Base-by-base conservation (phyloP, 495 filamentous ascomycete species). In the Eremomyces bilateralis region DNA sequence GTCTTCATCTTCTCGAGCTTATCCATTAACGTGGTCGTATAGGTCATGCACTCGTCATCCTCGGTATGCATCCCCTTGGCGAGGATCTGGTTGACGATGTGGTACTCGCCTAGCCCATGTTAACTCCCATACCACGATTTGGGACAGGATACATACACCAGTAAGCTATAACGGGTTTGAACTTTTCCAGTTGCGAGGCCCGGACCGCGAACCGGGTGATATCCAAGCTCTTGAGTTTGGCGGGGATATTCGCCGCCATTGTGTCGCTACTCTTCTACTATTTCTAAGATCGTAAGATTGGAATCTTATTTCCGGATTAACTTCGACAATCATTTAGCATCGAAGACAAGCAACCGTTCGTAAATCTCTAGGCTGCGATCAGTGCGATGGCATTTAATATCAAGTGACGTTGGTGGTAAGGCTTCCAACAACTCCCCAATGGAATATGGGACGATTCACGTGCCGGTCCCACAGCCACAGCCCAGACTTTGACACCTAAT, bases 41-140 rank as follows among this genome's bases (percentile, higher is more conserved):
- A 95, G 29, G 57, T 45, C 37, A 73, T 71, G 38, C 71, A 68
- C 44, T 88, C 83, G 27, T 73, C 65, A 49, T 83, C 74, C 34
- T 61, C 56, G 16, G 60, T 67, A 51, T 95, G 90, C 24, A 95
- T 70, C 19, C 65, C 59, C 53, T 71, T 76, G 12, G 67, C 61
- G 4, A 99, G 71, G 34, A 94, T 84, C 45, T 91, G 80, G 43
- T 94, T 81, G 39, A 90, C 77, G 21, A 85, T 80, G 68, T 76
- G 84, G 51, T 84, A 94, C 43, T 88, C 76, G 52, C 84, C 84
- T 93, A 28, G 24, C 8, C 13, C 24, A 27, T 13, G 24, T 13
- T 27, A 27, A 40, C 33, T 21, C 30, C 13, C 18, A 29, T 21
- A 21, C 33, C 48, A 32, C 48, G 43, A 20, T 20, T 15, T 36